These are phyloP conservation scores for Fibroporia radiculosa DNA, from an alignment of 768 basidiomycete species.

Conservation along the genomic window DNA sequence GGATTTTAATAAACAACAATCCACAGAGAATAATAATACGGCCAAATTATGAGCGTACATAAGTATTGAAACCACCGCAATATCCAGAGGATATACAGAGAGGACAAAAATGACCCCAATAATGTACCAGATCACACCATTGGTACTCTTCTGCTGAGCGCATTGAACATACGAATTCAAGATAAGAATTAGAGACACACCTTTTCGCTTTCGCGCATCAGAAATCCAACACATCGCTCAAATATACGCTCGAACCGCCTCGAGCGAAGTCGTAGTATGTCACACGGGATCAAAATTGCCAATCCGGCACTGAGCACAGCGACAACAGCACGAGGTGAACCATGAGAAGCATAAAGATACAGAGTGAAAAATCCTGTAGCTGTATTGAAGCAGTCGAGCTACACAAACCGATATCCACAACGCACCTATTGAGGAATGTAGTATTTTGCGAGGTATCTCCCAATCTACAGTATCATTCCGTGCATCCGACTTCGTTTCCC, in stretches of 20 bases:
- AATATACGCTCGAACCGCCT: constrained; percentile 61
- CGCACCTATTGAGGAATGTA: constrained; percentile 87
- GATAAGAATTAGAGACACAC: constrained; percentile 27
- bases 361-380: constrained; percentile 54
- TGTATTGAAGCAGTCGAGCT: constrained; percentile 3
- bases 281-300: constrained; percentile 61
- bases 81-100: constrained; percentile 69
- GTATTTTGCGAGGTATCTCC: constrained; percentile 83
- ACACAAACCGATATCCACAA: constrained; percentile 12
- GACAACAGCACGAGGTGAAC: constrained; percentile 45
- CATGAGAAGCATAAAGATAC: constrained; percentile 45
- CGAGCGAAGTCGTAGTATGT: constrained; percentile 63
- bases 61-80: constrained; percentile 84
- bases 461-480: constrained; percentile 45
- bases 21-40: no score
- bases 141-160: constrained; percentile 51
- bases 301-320: constrained; percentile 58
- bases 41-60: constrained; percentile 48
- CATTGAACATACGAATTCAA: neutral
- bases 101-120: constrained; percentile 78
- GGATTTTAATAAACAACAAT: constrained; percentile 3
- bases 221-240: constrained; percentile 64
- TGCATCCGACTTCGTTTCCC: neutral
- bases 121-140: constrained; percentile 91
- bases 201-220: constrained; percentile 88